Evolutionary conservation across 1,284 basidiomycete species (phyloP).

Genomic region (Leccinum fuscescens): DNA sequence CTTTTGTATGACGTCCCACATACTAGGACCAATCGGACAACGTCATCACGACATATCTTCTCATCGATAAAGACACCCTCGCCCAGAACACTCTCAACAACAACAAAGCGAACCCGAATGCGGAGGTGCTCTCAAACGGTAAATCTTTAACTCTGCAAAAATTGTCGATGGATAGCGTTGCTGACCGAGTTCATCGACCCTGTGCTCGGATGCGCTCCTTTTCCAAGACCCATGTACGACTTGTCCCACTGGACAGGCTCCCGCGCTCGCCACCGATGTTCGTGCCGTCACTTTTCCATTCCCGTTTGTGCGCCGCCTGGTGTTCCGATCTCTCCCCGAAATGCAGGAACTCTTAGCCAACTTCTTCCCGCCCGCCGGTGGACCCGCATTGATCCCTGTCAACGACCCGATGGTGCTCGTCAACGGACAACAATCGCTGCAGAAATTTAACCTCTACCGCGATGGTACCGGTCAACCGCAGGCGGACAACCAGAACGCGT

Average conservation of each 20-base stretch:
- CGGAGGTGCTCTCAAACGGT: slow-evolving; percentile 27
- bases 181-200: slow-evolving; percentile 25
- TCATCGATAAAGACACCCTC: slow-evolving; percentile 22
- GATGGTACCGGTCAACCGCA: slow-evolving; percentile 26
- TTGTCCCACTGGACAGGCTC: slow-evolving; percentile 17
- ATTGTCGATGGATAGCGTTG: not conserved
- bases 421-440: slow-evolving; percentile 24
- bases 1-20: not conserved
- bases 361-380: slow-evolving; percentile 27
- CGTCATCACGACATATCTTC: slow-evolving; percentile 28
- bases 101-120: slow-evolving; percentile 24
- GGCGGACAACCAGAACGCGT: slow-evolving; percentile 25
- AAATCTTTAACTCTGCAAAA: not conserved
- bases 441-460: slow-evolving; percentile 29
- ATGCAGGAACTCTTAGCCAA: slow-evolving; percentile 23
- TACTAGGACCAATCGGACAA: slow-evolving; percentile 30
- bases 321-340: not conserved
- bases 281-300: not conserved
- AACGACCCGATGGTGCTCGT: slow-evolving; percentile 30
- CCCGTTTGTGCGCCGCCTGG: not conserved
- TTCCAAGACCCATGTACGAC: slow-evolving; percentile 28
- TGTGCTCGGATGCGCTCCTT: slow-evolving; percentile 21
- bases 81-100: slow-evolving; percentile 28
- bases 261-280: slow-evolving; percentile 28
- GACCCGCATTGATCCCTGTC: slow-evolving; percentile 24